Conservation (phyloP, 2,329 filamentous ascomycete genomes). For the Clonostachys sp. region DNA sequence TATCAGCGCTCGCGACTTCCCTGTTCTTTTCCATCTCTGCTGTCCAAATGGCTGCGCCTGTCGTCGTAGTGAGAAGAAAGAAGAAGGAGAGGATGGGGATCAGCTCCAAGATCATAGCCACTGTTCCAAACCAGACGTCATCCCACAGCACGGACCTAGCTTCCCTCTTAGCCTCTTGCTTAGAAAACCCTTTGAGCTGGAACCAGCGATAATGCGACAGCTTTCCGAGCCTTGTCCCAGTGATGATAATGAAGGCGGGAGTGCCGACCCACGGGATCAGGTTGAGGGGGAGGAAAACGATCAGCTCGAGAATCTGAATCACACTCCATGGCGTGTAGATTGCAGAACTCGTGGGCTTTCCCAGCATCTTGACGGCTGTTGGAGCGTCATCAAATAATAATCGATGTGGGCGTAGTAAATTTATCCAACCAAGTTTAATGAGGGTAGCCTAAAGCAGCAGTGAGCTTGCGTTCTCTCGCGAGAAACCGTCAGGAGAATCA, state of each 20-base stretch:
- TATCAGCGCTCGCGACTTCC: slow-evolving; percentile 4
- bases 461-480: slow-evolving; percentile 3
- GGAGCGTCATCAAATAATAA: slow-evolving; percentile 63
- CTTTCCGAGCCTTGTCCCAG: slow-evolving; percentile 81
- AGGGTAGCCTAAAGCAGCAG: slow-evolving; percentile 53
- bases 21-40: slow-evolving; percentile 66
- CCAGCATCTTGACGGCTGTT: slow-evolving; percentile 73
- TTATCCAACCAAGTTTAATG: slow-evolving; percentile 66
- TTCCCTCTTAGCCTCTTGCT: slow-evolving; percentile 68
- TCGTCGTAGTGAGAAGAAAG: slow-evolving; percentile 83
- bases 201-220: slow-evolving; percentile 91
- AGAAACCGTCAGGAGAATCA: neutral
- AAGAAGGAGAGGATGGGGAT: slow-evolving; percentile 89
- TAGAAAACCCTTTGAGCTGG: slow-evolving; percentile 69
- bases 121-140: slow-evolving; percentile 89
- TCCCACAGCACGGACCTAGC: slow-evolving; percentile 68
- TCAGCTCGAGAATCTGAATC: slow-evolving; percentile 83
- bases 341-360: slow-evolving; percentile 71
- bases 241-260: slow-evolving; percentile 81
- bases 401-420: slow-evolving; percentile 64
- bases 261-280: slow-evolving; percentile 80
- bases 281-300: slow-evolving; percentile 77
- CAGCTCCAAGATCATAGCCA: slow-evolving; percentile 81
- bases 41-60: slow-evolving; percentile 83
- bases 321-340: slow-evolving; percentile 86